Percentiles rank a stretch among this genome's conserved stretches.
phyloP scores from a whole-genome alignment of 306 rosid species.

The Medicago truncatula region DNA sequence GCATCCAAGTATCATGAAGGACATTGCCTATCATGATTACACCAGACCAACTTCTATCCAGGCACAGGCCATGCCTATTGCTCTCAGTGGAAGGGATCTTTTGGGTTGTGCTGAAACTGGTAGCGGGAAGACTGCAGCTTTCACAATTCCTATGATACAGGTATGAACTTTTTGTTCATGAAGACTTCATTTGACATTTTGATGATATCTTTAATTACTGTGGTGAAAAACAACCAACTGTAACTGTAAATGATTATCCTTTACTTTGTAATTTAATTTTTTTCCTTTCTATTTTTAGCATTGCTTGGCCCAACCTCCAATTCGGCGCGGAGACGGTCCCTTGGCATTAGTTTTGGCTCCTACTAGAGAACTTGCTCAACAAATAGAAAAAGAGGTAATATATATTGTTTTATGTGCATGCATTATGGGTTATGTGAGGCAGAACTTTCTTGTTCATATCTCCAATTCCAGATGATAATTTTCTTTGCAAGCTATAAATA shows the following conservation, averaged over 20 bases:
- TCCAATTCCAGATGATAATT: conserved; percentile 2
- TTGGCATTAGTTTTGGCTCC: conserved; percentile 87
- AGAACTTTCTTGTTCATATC: conserved; percentile 25
- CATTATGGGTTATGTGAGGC: conserved; percentile 5
- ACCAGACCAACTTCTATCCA: conserved; percentile 90
- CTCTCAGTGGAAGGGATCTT: conserved; percentile 83
- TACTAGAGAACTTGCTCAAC: conserved; percentile 94
- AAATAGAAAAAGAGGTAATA: conserved; percentile 85
- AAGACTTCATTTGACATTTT: conserved; percentile 29
- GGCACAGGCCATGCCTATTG: conserved; percentile 91
- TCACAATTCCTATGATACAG: conserved; percentile 88
- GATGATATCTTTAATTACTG: conserved; percentile 27
- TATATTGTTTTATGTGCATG: conserved; percentile 20
- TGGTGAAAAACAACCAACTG: conserved; percentile 7
- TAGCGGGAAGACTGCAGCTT: conserved; percentile 93
- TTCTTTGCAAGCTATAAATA: neutral
- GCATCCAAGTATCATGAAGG: conserved; percentile 80
- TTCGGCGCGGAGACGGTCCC: conserved; percentile 81
- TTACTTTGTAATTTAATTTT: conserved; percentile 9
- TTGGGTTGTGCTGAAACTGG: conserved; percentile 95
- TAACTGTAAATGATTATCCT: conserved; percentile 10
- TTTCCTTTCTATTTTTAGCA: conserved; percentile 56
- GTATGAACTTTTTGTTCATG: conserved; percentile 46
- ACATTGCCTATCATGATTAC: conserved; percentile 81
- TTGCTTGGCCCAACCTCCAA: conserved; percentile 78